These are phyloP conservation scores for Cajanus cajan DNA, from an alignment of 306 rosid genomes.

Conservation along the genomic window DNA sequence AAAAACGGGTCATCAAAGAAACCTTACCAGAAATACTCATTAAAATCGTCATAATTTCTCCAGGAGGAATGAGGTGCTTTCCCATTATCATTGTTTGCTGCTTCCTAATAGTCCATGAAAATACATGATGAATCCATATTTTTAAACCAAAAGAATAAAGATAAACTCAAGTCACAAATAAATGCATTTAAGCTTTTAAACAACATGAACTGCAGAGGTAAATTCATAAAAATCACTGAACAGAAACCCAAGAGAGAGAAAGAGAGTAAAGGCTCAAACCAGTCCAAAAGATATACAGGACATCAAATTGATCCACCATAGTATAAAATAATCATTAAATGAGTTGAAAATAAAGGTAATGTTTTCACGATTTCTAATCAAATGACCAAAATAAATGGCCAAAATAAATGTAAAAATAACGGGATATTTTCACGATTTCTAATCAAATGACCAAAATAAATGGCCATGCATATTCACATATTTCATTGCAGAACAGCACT, in stretches of 20 bases:
- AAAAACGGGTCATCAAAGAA: not conserved
- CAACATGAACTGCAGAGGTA: too few relatives aligned
- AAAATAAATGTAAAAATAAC: not conserved
- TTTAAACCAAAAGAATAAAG: too few relatives aligned
- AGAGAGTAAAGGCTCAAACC: not conserved
- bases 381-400: too few relatives aligned
- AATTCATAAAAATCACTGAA: too few relatives aligned
- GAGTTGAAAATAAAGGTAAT: not conserved
- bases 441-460: not conserved
- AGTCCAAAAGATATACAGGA: not conserved
- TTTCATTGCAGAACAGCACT: not conserved
- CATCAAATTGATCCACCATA: not conserved
- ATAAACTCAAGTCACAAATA: too few relatives aligned
- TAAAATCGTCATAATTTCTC: slow-evolving; percentile 98
- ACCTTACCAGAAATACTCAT: slow-evolving; percentile 90
- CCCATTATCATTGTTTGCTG: slow-evolving; percentile 76
- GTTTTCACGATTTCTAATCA: too few relatives aligned
- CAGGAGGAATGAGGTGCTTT: slow-evolving; percentile 93
- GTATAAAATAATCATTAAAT: not conserved
- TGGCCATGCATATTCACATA: not conserved
- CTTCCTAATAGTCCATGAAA: slow-evolving; percentile 67
- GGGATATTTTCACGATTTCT: not conserved
- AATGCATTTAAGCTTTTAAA: too few relatives aligned
- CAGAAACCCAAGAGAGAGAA: too few relatives aligned
- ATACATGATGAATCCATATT: too few relatives aligned